Evolutionary conservation across 1,284 basidiomycete species (phyloP), one percentile per base, ranked within the genome.

Genomic region (Cryptococcus sp.): DNA sequence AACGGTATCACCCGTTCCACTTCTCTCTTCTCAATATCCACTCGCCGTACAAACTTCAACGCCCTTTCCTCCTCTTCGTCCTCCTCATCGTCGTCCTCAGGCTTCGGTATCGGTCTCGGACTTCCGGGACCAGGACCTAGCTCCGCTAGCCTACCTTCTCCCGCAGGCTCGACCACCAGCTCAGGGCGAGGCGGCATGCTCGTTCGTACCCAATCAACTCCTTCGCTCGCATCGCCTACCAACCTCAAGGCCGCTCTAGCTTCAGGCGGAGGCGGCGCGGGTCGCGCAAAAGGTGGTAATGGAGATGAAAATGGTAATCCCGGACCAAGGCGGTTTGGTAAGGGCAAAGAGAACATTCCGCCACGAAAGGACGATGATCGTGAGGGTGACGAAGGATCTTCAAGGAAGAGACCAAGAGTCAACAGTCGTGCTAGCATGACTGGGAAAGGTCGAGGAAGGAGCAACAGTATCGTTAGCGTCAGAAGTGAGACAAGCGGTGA

Each of bases 301-400:
- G 61, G 57, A 40, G 62, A 65, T 25, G 63, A 47, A 19, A 60
- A 60, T 39, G 59, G 62, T 40, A 59, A 61, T 19, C 13, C 50
- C 5, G 51, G 57, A 1, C 53, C 57, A 1, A 63, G 66, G 38
- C 52, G 68, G 17, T 68, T 61, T 46, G 73, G 72, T 13, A 71
- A 68, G 56, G 75, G 75, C 40, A 77, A 77, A 60, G 75, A 77
- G 60, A 77, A 77, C 54, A 66, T 77, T 22, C 75, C 75, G 1
- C 75, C 75, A 0, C 69, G 69, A 47, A 71, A 68, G 52, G 67
- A 70, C 17, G 64, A 67, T 25, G 63, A 65, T 35, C 40, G 40
- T 56, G 61, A 62, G 48, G 40, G 49, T 27, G 48, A 25, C 8
- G 57, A 62, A 50, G 59, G 61, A 13, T 48, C 47, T 44, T 61